Evolutionary conservation across 1,284 basidiomycete species (phyloP).

Genomic region (Heliocybe sulcata): DNA sequence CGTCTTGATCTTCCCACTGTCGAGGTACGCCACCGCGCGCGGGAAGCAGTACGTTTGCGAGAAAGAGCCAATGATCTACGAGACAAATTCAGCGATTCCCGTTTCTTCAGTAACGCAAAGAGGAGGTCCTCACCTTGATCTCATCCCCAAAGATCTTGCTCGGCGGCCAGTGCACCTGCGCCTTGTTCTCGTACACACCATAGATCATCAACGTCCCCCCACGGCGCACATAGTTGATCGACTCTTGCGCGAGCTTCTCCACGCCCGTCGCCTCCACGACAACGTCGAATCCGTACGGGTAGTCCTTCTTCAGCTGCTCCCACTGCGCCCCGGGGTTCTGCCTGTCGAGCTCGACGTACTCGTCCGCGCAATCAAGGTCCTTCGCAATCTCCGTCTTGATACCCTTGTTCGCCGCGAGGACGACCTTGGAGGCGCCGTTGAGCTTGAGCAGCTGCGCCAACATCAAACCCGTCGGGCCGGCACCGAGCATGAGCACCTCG

Average conservation of each 20-base stretch:
- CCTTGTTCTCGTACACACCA: constrained; percentile 51
- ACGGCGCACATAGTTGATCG: constrained; percentile 54
- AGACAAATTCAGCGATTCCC: background rate
- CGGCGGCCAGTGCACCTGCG: constrained; percentile 49
- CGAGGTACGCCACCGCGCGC: constrained; percentile 52
- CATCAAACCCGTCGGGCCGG: constrained; percentile 49
- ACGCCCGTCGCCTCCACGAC: constrained; percentile 58
- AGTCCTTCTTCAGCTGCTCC: constrained; percentile 48
- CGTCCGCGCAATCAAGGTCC: constrained; percentile 42
- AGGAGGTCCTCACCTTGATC: constrained; percentile 32
- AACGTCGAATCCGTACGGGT: constrained; percentile 58
- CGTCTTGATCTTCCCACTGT: constrained; percentile 50
- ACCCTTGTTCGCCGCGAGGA: constrained; percentile 46
- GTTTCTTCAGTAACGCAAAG: constrained; percentile 7
- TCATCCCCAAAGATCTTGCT: constrained; percentile 57
- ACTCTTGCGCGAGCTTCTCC: constrained; percentile 46
- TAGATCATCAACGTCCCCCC: constrained; percentile 47
- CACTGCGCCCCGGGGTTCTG: constrained; percentile 43
- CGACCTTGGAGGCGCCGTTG: constrained; percentile 43
- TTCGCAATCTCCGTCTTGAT: constrained; percentile 55
- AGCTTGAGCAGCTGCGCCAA: constrained; percentile 54
- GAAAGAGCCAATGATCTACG: constrained; percentile 52
- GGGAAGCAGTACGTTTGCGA: constrained; percentile 58
- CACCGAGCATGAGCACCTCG: constrained; percentile 44
- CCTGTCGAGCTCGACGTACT: constrained; percentile 52